phyloP scores from a whole-genome alignment of 768 basidiomycete species.

The Mycena crocata region DNA sequence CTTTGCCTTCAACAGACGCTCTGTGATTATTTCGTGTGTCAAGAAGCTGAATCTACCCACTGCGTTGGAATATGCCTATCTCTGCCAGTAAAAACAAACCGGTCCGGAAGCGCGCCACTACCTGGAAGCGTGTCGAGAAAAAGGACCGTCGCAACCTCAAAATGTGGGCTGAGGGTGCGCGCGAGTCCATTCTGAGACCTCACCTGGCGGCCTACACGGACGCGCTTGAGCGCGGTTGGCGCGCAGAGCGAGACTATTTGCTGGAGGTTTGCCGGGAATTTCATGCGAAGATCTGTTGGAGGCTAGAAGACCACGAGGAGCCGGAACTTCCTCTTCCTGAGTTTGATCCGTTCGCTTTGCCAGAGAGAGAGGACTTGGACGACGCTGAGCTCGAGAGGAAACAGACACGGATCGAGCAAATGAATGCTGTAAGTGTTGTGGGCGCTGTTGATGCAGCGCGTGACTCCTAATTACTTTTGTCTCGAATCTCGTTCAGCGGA shows the following conservation, averaged over 20 bases:
- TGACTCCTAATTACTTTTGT: too few relatives aligned
- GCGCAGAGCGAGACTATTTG: background rate
- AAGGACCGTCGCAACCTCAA: background rate
- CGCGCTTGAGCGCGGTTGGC: slow-evolving; percentile 7
- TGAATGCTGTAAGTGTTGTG: slow-evolving; percentile 10
- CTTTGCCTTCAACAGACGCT: too few relatives aligned
- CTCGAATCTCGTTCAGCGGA: too few relatives aligned
- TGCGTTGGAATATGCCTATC: too few relatives aligned
- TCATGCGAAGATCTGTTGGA: background rate
- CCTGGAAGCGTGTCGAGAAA: slow-evolving; percentile 3
- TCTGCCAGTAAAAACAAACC: too few relatives aligned
- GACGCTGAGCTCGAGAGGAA: background rate
- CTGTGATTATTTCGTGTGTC: too few relatives aligned
- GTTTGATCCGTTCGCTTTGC: background rate
- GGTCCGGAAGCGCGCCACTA: too few relatives aligned
- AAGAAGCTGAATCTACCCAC: too few relatives aligned
- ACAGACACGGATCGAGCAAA: background rate
- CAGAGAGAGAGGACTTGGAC: background rate
- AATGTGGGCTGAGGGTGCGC: slow-evolving; percentile 11
- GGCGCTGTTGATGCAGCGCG: too few relatives aligned
- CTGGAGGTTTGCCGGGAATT: slow-evolving; percentile 6
- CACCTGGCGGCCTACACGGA: background rate
- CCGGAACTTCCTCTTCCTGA: background rate
- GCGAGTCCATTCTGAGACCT: slow-evolving; percentile 3
- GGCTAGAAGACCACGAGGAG: background rate